Evolutionary conservation across 2,329 filamentous ascomycete genomes (phyloP).

Genomic region (Neospermospora avenae): DNA sequence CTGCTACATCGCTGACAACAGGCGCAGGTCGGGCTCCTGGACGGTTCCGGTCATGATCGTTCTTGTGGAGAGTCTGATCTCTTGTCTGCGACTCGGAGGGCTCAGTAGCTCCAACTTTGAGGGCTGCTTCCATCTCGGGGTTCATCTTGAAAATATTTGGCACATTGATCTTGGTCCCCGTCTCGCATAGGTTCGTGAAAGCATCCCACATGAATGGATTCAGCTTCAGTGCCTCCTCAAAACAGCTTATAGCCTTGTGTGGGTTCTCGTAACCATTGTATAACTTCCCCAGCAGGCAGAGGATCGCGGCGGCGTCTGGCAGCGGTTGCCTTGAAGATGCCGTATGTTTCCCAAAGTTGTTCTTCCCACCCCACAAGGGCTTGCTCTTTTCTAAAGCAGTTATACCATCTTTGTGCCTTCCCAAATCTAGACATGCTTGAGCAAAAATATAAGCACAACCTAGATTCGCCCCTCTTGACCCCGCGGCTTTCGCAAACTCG

Average conservation of each 20-base stretch:
- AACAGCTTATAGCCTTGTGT: constrained; percentile 79
- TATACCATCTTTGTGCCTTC: constrained; percentile 77
- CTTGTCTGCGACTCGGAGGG: constrained; percentile 23
- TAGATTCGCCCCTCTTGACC: constrained; percentile 69
- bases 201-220: constrained; percentile 99
- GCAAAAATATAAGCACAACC: constrained; percentile 92
- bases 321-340: constrained; percentile 69
- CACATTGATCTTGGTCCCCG: constrained; percentile 75
- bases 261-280: constrained; percentile 78
- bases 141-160: constrained; percentile 83
- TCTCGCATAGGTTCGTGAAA: constrained; percentile 83
- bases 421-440: constrained; percentile 78
- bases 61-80: constrained; percentile 18
- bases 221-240: constrained; percentile 80
- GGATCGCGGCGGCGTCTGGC: constrained; percentile 81
- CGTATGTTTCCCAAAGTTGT: constrained; percentile 78
- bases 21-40: constrained; percentile 23
- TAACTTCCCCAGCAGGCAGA: constrained; percentile 81
- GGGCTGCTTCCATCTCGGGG: constrained; percentile 54
- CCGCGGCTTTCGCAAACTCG: constrained; percentile 72
- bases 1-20: constrained; percentile 29
- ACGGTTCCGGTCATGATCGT: constrained; percentile 31
- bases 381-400: constrained; percentile 79
- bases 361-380: constrained; percentile 70
- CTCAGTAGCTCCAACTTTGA: constrained; percentile 35